Conservation (phyloP, 306 rosid species). For the Hippophae tibetana region DNA sequence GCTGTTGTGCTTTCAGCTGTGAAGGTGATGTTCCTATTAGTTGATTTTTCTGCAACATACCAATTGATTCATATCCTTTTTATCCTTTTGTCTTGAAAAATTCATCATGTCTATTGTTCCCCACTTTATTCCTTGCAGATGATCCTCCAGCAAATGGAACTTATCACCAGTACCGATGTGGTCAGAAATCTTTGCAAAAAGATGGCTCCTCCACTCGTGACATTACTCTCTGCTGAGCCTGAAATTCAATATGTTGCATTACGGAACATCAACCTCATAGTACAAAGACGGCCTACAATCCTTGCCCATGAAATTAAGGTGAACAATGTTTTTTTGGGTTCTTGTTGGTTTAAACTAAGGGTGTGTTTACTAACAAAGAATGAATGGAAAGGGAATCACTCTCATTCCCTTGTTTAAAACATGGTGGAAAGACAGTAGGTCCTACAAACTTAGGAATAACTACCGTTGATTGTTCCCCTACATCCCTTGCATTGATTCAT, state of each 20-base stretch:
- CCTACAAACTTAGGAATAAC: no score
- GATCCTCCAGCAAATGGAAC: constrained; percentile 99
- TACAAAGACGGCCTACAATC: constrained; percentile 94
- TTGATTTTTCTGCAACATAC: constrained; percentile 3
- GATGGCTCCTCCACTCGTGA: constrained; percentile 99
- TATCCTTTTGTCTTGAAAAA: constrained; percentile 4
- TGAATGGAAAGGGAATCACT: no score
- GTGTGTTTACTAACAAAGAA: no score
- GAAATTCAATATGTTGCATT: constrained; percentile 99
- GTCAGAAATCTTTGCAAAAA: constrained; percentile 99
- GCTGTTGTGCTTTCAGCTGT: constrained; percentile 99
- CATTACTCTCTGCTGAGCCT: constrained; percentile 95
- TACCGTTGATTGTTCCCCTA: no score
- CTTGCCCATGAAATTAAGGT: constrained; percentile 99
- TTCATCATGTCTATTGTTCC: constrained; percentile 16
- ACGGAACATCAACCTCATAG: constrained; percentile 95
- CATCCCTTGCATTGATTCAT: no score
- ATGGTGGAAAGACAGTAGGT: no score
- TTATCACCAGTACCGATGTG: constrained; percentile 87
- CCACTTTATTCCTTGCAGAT: constrained; percentile 42
- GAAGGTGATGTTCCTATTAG: constrained; percentile 47
- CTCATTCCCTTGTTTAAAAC: no score
- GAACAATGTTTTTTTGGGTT: constrained; percentile 6
- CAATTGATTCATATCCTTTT: no score
- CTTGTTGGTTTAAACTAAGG: constrained; percentile 9